Base-by-base conservation (phyloP, 1,284 basidiomycete genomes). In the Exsudoporus floridanus region DNA sequence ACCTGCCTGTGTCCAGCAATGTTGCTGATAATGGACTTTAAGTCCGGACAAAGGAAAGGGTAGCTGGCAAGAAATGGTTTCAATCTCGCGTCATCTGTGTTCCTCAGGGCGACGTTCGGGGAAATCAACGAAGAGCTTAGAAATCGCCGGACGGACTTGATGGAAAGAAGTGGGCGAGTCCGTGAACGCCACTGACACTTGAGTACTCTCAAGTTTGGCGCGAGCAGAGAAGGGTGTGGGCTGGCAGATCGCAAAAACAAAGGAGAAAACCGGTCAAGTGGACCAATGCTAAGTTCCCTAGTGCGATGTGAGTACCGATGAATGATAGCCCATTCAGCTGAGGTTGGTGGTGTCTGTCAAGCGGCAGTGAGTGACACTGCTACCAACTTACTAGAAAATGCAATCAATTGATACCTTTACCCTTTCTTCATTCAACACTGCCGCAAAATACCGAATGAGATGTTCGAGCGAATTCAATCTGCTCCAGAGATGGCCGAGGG, bases 201-300 rank as follows among this genome's bases (percentile, higher is more conserved):
- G 25, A 53, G 39, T 19, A 7, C 4, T 14, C 7, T 60, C 27
- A 57, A 21, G 28, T 49, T 60, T 7, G 58, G 54, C 1, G 38
- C 5, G 12, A 53, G 39, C 12, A 25, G 4, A 36, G 13, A 23
- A 16, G 36, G 25, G 7, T 35, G 41, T 6, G 5, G 25, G 31
- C 18, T 39, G 14, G 18, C 41, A 23, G 35, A 34, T 27, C 9
- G 36, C 16, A 58, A 25, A 27, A 59, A 40, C 3, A 1, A 9
- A 16, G 33, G 2, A 7, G 44, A 46, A 6, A n/a, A 8, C 6
- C 0, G 16, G 27, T 14, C 8, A 6, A 2, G 5, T 9, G 12
- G 1, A 2, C 2, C 5, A 7, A 56, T 23, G 1, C 2, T 6
- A n/a, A 60, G 45, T 2, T 46, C 28, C 37, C 9, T 48, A 28